These are phyloP conservation scores for Colletotrichum lupini DNA, from an alignment of 2,329 filamentous ascomycete species.

Conservation along the genomic window DNA sequence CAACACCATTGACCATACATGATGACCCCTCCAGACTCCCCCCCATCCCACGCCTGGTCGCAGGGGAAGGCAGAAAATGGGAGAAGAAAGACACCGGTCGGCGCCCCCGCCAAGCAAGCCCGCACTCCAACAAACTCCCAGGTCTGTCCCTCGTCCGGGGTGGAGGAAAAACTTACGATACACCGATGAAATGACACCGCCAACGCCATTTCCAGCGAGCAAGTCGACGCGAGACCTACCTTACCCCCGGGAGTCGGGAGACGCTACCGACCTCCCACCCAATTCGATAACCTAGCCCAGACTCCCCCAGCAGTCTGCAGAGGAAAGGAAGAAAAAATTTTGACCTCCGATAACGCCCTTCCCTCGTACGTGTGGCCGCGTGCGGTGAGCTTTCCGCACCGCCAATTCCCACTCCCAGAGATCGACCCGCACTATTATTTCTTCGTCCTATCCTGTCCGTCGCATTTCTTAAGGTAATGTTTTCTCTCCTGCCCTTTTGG, in stretches of 20 bases:
- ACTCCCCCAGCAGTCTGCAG: not conserved
- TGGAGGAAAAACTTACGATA: not conserved
- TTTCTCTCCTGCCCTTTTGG: not conserved
- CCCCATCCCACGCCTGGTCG: not conserved
- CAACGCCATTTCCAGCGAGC: not conserved
- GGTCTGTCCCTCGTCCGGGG: not conserved
- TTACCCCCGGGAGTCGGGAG: not conserved
- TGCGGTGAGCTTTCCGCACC: not conserved
- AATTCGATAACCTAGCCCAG: not conserved
- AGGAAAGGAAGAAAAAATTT: not conserved
- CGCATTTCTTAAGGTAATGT: not conserved
- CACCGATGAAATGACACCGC: conserved; percentile 3
- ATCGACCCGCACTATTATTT: not conserved
- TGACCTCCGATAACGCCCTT: conserved; percentile 7
- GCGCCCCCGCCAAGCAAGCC: not conserved
- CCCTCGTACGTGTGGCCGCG: not conserved
- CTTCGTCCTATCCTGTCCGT: not conserved
- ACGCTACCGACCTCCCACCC: not conserved
- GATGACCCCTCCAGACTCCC: not conserved
- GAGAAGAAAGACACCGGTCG: not conserved
- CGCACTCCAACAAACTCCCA: not conserved
- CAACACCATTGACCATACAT: not conserved
- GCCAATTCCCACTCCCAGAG: not conserved
- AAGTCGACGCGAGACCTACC: not conserved
- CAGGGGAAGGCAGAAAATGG: not conserved